Base-by-base conservation (phyloP, 352 stramenopile genomes). In the Peronospora tabacina region DNA sequence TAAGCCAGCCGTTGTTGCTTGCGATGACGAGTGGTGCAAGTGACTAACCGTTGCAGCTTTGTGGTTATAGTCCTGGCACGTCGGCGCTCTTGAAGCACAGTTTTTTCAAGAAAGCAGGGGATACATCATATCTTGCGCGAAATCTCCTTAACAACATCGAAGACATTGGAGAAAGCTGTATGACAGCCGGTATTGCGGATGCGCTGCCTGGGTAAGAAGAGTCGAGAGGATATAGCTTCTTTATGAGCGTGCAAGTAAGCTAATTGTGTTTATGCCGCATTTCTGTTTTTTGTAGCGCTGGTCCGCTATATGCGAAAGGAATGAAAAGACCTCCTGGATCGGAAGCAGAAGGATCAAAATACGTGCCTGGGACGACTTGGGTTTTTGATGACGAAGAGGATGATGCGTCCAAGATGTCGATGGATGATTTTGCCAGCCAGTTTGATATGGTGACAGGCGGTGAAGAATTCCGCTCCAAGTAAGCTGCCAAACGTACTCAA, bases 91-190 rank as follows among this genome's bases (percentile, higher is more conserved):
- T 95, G 47, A 92, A 93, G 65, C 79, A 95, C 65, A 89, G 72
- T 46, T 95, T 94, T 50, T 90, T 95, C 58, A 91, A 90, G 63
- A 94, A 93, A 59, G 83, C 85, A 26, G 74, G 73, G 17, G 79
- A 85, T 38, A 83, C 75, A 24, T 55, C 17, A 2, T 92, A 81
- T 54, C 54, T 92, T 26, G 80, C 81, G 10, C 41, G 67, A 22
- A 86, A 70, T 41, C 36, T 94, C 38, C 60, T 92, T 5, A 61
- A 51, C 53, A 89, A 87, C 56, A 64, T 94, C 24, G 82, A 92
- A 61, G 83, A 94, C 49, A 94, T 94, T 58, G 81, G 83, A 51
- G 83, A 94, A 63, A 90, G 65, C 52, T 92, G 81, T 22, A 92
- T 94, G 79, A 91, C 77, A 16, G 75, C 80, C 1, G 77, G 77